phyloP scores from a whole-genome alignment of 2,329 filamentous ascomycete species.

The Dryadomyces sulphureus region DNA sequence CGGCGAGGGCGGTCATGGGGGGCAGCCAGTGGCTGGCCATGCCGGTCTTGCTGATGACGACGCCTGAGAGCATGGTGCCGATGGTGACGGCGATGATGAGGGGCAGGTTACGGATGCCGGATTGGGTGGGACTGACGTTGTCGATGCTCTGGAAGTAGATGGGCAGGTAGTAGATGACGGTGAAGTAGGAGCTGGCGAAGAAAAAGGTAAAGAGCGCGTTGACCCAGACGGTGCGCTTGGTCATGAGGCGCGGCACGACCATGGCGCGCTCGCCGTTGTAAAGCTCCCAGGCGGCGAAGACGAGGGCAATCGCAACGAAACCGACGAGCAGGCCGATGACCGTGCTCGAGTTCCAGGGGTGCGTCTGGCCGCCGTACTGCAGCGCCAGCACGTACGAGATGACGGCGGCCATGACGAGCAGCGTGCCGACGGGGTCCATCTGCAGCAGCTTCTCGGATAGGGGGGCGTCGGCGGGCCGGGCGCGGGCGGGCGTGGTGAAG shows the following conservation, averaged over 20 bases:
- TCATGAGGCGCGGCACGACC: conserved; percentile 29
- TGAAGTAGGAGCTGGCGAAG: conserved; percentile 27
- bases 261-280: conserved; percentile 31
- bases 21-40: conserved; percentile 22
- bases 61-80: conserved; percentile 20
- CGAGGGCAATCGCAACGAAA: conserved; percentile 11
- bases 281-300: conserved; percentile 19
- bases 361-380: conserved; percentile 25
- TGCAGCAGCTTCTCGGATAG: conserved; percentile 24
- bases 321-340: conserved; percentile 23
- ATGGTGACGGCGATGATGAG: conserved; percentile 23
- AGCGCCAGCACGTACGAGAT: conserved; percentile 25
- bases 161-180: conserved; percentile 30
- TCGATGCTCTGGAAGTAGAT: conserved; percentile 37
- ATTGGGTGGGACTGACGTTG: conserved; percentile 20
- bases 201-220: conserved; percentile 25
- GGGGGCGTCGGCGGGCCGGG: conserved; percentile 15
- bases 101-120: conserved; percentile 26
- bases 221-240: conserved; percentile 26
- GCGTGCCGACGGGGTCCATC: conserved; percentile 25
- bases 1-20: conserved; percentile 20
- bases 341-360: conserved; percentile 19
- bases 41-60: conserved; percentile 17
- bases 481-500: conserved; percentile 20
- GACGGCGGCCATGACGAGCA: conserved; percentile 23